Percentiles rank a stretch among this genome's conserved stretches.
Conservation (phyloP, 2,329 filamentous ascomycete genomes). For the Talaromyces sp. region DNA sequence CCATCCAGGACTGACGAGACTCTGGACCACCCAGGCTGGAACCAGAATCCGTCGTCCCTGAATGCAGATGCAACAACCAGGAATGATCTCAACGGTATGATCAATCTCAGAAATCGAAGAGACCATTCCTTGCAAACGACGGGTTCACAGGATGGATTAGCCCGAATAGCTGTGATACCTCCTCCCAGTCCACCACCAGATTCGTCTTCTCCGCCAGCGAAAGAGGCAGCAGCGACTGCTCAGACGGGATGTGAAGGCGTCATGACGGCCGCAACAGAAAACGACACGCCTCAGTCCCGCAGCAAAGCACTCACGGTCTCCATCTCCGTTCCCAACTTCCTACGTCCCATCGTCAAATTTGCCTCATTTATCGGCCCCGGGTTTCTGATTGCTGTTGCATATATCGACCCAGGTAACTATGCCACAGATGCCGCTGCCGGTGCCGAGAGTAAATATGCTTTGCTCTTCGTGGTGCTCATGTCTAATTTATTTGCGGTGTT, state of each 20-base stretch:
- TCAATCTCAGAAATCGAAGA: conserved; percentile 54
- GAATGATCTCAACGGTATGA: conserved; percentile 59
- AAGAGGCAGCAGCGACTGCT: conserved; percentile 28
- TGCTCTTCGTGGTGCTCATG: conserved; percentile 47
- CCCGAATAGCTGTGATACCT: background rate
- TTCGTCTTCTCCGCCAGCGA: background rate
- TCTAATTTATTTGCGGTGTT: conserved; percentile 50
- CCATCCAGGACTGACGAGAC: conserved; percentile 59
- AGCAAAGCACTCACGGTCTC: conserved; percentile 32
- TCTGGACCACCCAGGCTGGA: conserved; percentile 52
- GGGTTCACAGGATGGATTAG: background rate
- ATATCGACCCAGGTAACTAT: conserved; percentile 51
- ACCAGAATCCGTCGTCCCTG: conserved; percentile 58
- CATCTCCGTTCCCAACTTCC: conserved; percentile 24
- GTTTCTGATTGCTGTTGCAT: conserved; percentile 48
- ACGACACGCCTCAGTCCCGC: conserved; percentile 29
- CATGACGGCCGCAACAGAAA: conserved; percentile 27
- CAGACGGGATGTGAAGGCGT: background rate
- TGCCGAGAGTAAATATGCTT: conserved; percentile 41
- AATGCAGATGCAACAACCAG: conserved; percentile 60
- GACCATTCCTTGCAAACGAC: conserved; percentile 3
- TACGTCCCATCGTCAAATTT: conserved; percentile 38
- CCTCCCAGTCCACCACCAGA: background rate
- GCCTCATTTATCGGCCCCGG: conserved; percentile 46
- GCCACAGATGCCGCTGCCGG: conserved; percentile 49